These are phyloP conservation scores for Nigrospora sphaerica DNA, from an alignment of 2,329 filamentous ascomycete species.

Conservation along the genomic window DNA sequence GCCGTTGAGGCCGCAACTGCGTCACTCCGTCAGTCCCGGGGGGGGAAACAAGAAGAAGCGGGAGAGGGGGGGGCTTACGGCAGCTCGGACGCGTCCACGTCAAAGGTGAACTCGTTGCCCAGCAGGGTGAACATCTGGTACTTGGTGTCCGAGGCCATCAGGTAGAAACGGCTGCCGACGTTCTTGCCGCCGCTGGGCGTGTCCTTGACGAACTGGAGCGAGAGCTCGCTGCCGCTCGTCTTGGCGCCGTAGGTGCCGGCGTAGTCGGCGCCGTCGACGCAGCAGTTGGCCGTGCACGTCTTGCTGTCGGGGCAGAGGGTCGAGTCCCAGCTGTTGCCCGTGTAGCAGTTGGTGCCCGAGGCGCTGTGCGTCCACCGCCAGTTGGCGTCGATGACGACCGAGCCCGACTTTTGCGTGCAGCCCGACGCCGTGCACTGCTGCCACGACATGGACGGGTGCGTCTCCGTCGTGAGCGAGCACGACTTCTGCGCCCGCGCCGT, in stretches of 20 bases:
- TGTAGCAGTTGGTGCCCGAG: conserved; percentile 37
- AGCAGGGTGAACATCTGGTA: conserved; percentile 53
- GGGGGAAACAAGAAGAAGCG: not conserved
- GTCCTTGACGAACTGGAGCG: conserved; percentile 43
- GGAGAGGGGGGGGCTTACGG: conserved; percentile 9
- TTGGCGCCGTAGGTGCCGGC: conserved; percentile 36
- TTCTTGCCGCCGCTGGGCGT: conserved; percentile 28
- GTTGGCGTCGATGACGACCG: conserved; percentile 41
- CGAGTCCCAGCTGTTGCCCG: conserved; percentile 30
- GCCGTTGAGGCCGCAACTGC: conserved; percentile 53
- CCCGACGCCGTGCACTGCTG: conserved; percentile 32
- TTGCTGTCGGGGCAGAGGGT: conserved; percentile 25
- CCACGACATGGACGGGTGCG: conserved; percentile 38
- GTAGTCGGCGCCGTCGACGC: conserved; percentile 38
- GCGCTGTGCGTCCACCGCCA: conserved; percentile 43
- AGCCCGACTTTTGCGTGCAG: conserved; percentile 33
- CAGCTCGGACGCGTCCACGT: conserved; percentile 54
- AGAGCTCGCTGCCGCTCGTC: conserved; percentile 35
- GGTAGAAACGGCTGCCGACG: conserved; percentile 43
- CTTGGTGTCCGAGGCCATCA: conserved; percentile 44
- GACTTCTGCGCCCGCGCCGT: conserved; percentile 32
- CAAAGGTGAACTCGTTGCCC: conserved; percentile 56
- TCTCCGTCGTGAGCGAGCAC: conserved; percentile 30
- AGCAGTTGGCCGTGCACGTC: conserved; percentile 31
- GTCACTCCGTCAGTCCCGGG: not conserved